Conservation (phyloP, 176 grass and related monocot species). For the Oryza australiensis region DNA sequence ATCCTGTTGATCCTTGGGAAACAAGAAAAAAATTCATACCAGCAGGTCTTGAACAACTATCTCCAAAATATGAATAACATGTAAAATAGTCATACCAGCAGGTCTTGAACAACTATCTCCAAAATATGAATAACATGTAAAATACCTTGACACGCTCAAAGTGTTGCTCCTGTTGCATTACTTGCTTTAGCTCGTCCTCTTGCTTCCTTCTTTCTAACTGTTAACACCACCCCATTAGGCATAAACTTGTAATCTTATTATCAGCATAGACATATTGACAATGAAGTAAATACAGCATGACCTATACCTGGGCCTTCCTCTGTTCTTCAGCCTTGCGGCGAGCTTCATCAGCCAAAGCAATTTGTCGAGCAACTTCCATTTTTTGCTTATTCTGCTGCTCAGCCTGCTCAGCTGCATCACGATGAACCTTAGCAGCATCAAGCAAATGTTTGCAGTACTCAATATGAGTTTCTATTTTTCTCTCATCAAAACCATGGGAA, state of each 20-base stretch:
- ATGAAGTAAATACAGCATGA: conserved; percentile 30
- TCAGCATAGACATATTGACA: neutral
- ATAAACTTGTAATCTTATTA: neutral
- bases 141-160: conserved; percentile 95
- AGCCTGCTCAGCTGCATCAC: conserved; percentile 84
- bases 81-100: conserved; percentile 46
- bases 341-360: conserved; percentile 94
- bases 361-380: conserved; percentile 88
- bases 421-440: conserved; percentile 92
- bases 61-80: neutral
- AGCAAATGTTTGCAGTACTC: conserved; percentile 97
- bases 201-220: conserved; percentile 92
- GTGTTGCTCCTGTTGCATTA: conserved; percentile 87
- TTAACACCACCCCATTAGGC: conserved; percentile 26
- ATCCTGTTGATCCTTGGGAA: neutral
- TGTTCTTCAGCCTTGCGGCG: conserved; percentile 89
- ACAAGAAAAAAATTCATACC: neutral
- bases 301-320: conserved; percentile 77
- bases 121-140: conserved; percentile 1
- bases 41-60: neutral
- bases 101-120: neutral
- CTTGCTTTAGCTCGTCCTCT: conserved; percentile 96
- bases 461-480: conserved; percentile 93
- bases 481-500: conserved; percentile 96
- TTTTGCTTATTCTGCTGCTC: conserved; percentile 92